phyloP scores from a whole-genome alignment of 495 filamentous ascomycete species.

The Xylaria acuta region DNA sequence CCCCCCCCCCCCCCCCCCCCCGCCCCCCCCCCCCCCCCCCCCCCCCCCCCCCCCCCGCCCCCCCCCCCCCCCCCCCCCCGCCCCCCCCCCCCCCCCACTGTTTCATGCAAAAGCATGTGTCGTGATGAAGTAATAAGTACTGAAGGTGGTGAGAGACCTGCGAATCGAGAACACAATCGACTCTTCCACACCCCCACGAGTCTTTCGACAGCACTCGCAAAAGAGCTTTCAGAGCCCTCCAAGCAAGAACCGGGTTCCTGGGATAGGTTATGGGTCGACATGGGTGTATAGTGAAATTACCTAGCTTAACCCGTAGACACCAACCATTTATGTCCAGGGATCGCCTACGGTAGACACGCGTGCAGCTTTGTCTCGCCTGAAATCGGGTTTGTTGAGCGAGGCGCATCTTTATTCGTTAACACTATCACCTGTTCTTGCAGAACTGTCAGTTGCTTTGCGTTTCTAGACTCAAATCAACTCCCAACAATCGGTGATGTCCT shows the following conservation, averaged over 20 bases:
- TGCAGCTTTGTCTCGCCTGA: conserved; percentile 21
- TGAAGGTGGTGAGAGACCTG: conserved; percentile 11
- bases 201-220: conserved; percentile 12
- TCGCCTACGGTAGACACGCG: conserved; percentile 5
- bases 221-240: not conserved
- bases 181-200: conserved; percentile 15
- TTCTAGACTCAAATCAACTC: conserved; percentile 12
- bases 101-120: conserved; percentile 5
- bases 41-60: too few relatives aligned
- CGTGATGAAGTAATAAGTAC: conserved; percentile 12
- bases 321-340: conserved; percentile 12
- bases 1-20: too few relatives aligned
- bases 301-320: not conserved
- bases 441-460: not conserved
- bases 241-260: conserved; percentile 24
- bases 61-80: too few relatives aligned
- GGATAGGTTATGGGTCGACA: conserved; percentile 12
- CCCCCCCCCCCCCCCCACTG: too few relatives aligned
- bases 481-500: not conserved
- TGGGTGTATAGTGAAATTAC: conserved; percentile 13
- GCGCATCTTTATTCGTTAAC: conserved; percentile 21
- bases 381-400: not conserved
- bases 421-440: not conserved
- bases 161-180: conserved; percentile 24
- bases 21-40: too few relatives aligned